Conservation (phyloP, 2,329 filamentous ascomycete species). For the Alternaria solani region DNA sequence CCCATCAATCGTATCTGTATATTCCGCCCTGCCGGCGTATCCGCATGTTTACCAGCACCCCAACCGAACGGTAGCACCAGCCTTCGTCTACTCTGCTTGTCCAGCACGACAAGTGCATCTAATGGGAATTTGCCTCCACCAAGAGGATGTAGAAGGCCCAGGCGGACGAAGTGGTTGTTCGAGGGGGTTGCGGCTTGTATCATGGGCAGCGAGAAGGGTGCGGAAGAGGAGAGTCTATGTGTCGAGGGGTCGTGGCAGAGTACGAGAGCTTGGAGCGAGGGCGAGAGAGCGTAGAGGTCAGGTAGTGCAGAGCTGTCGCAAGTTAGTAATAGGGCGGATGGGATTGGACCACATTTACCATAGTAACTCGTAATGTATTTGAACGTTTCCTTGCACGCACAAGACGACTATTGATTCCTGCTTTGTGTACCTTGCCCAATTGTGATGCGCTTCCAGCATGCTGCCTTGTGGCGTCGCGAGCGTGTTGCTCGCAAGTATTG, state of each 20-base stretch:
- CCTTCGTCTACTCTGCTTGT: slow-evolving; percentile 47
- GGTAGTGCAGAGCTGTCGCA: slow-evolving; percentile 35
- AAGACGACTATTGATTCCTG: slow-evolving; percentile 36
- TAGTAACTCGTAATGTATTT: slow-evolving; percentile 47
- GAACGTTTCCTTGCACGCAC: slow-evolving; percentile 47
- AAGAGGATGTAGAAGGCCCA: slow-evolving; percentile 56
- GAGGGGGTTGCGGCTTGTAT: slow-evolving; percentile 43
- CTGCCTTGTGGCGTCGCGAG: slow-evolving; percentile 26
- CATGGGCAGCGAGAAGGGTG: slow-evolving; percentile 41
- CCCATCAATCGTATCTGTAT: slow-evolving; percentile 42
- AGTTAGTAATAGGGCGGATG: background rate
- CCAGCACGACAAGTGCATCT: slow-evolving; percentile 56
- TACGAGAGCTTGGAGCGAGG: slow-evolving; percentile 44
- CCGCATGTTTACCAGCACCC: slow-evolving; percentile 52
- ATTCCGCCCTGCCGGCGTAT: slow-evolving; percentile 38
- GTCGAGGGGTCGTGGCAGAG: slow-evolving; percentile 46
- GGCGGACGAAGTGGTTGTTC: slow-evolving; percentile 49
- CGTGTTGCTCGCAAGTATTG: slow-evolving; percentile 41
- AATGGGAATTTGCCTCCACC: slow-evolving; percentile 55
- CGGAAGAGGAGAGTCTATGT: slow-evolving; percentile 35
- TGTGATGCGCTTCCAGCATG: slow-evolving; percentile 36
- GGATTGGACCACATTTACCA: slow-evolving; percentile 30
- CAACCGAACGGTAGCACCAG: slow-evolving; percentile 57
- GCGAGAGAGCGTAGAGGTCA: slow-evolving; percentile 43
- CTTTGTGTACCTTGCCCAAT: slow-evolving; percentile 31